A percentile compares a stretch with the other conserved stretches of the same genome.
phyloP scores from a whole-genome alignment of 2,329 filamentous ascomycete genomes.

The Colletotrichum sp. region DNA sequence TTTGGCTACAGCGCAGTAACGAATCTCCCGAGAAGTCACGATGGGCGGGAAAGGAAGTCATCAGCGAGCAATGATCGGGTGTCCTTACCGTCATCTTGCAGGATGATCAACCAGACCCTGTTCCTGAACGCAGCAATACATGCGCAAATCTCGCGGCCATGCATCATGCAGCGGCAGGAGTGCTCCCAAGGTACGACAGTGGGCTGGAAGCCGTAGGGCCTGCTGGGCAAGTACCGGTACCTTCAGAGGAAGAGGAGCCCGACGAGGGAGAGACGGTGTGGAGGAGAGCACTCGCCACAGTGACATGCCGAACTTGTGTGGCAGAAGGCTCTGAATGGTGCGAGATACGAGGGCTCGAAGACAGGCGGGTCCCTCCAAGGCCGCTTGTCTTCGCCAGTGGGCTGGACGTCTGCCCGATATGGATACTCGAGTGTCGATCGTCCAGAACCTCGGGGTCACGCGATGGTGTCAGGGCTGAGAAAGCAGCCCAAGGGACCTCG shows the following conservation, averaged over 20 bases:
- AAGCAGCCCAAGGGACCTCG: not conserved
- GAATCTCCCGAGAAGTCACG: not conserved
- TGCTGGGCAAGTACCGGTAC: constrained; percentile 17
- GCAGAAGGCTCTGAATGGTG: not conserved
- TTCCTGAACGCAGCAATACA: not conserved
- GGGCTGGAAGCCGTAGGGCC: constrained; percentile 6
- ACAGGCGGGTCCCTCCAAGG: not conserved
- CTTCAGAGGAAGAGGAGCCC: not conserved
- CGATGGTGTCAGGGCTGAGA: not conserved
- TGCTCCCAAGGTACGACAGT: not conserved
- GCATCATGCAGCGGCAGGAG: constrained; percentile 18
- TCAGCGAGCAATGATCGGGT: not conserved
- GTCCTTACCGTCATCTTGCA: not conserved
- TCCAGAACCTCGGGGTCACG: not conserved
- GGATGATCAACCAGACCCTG: not conserved
- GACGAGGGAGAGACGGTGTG: not conserved
- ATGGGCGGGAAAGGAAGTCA: not conserved
- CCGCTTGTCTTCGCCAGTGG: not conserved
- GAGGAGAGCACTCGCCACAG: constrained; percentile 5
- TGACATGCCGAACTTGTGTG: not conserved
- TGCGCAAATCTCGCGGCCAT: not conserved
- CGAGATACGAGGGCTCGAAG: constrained; percentile 1
- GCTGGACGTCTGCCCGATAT: constrained; percentile 4
- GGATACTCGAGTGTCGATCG: constrained; percentile 14
- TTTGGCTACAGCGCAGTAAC: not conserved